Conservation (phyloP, 1,139 yeast species). For the Debaryomycetaceae sp. region DNA sequence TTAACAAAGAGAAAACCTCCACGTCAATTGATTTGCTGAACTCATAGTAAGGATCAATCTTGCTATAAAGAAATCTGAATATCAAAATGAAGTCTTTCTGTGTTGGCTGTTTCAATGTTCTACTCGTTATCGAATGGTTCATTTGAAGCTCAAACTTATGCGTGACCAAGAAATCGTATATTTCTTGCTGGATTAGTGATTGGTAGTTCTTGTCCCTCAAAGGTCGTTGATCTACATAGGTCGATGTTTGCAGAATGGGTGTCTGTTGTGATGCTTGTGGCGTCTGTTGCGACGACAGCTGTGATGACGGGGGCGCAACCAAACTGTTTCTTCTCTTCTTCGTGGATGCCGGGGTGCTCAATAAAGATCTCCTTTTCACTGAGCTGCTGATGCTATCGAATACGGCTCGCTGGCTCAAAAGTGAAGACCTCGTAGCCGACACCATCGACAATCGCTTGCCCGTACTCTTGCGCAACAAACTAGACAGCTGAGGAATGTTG, state of each 20-base stretch:
- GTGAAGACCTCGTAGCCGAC: slow-evolving; percentile 32
- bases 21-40: slow-evolving; percentile 69
- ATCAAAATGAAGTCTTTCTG: slow-evolving; percentile 80
- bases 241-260: slow-evolving; percentile 6
- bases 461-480: slow-evolving; percentile 24
- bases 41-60: slow-evolving; percentile 74
- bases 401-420: slow-evolving; percentile 14
- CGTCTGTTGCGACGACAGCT: slow-evolving; percentile 15
- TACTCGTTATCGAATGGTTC: slow-evolving; percentile 64
- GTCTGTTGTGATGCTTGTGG: slow-evolving; percentile 10
- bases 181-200: slow-evolving; percentile 57
- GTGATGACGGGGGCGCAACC: slow-evolving; percentile 12
- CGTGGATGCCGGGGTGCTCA: slow-evolving; percentile 39
- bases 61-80: slow-evolving; percentile 74
- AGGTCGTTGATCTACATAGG: slow-evolving; percentile 63
- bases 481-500: slow-evolving; percentile 18
- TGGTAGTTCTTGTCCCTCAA: slow-evolving; percentile 71
- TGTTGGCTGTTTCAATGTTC: slow-evolving; percentile 73
- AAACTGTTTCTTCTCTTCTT: slow-evolving; percentile 32
- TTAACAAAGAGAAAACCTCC: slow-evolving; percentile 69
- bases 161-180: slow-evolving; percentile 58
- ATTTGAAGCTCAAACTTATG: slow-evolving; percentile 72
- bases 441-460: slow-evolving; percentile 35
- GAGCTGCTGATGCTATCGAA: slow-evolving; percentile 10
- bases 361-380: slow-evolving; percentile 31